These are phyloP conservation scores for Dictyostelium capitatum DNA, from an alignment of 78 protist genomes.

Conservation along the genomic window DNA sequence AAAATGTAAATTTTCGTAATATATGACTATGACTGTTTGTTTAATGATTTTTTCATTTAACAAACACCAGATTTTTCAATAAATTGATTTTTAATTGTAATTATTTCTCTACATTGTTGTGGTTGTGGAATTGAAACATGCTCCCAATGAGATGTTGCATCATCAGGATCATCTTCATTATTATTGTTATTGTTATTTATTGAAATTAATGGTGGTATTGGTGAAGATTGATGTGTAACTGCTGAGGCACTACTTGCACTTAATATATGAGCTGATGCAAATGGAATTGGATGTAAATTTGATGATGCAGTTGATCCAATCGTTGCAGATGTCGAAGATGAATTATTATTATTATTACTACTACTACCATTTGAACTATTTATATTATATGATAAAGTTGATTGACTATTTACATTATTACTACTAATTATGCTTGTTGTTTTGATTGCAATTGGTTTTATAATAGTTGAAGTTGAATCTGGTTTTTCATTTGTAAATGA, in stretches of 20 bases:
- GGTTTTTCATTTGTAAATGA: conserved; percentile 12
- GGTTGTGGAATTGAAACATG: not conserved
- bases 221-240: too few relatives aligned
- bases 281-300: too few relatives aligned
- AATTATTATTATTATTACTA: not conserved
- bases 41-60: too few relatives aligned
- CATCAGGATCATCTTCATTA: not conserved
- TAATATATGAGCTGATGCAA: too few relatives aligned
- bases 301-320: too few relatives aligned
- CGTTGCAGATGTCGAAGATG: too few relatives aligned
- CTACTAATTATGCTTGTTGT: not conserved
- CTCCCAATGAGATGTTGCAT: not conserved
- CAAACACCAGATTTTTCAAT: not conserved
- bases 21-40: too few relatives aligned
- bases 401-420: not conserved
- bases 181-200: not conserved
- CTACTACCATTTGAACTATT: not conserved
- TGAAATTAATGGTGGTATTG: not conserved
- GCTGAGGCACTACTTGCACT: too few relatives aligned
- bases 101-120: not conserved
- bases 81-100: conserved; percentile 1
- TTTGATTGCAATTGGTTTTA: conserved; percentile 9
- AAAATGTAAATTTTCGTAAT: too few relatives aligned
- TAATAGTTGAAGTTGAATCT: not conserved
- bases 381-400: not conserved